phyloP scores from a whole-genome alignment of 2,329 filamentous ascomycete genomes.

The Aspergillus carbonarius region DNA sequence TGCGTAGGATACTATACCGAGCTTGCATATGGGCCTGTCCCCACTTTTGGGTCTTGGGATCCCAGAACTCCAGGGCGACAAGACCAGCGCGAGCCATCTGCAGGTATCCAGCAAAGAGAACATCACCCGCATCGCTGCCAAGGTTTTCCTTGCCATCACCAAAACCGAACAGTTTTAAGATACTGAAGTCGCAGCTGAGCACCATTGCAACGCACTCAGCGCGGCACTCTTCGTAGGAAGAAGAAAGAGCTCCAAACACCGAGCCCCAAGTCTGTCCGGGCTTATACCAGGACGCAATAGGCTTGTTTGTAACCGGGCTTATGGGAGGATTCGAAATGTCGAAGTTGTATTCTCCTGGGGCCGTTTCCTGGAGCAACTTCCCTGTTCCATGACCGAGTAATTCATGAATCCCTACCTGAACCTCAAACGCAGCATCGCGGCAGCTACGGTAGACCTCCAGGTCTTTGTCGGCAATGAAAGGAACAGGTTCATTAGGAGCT shows the following conservation, averaged over 20 bases:
- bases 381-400: conserved; percentile 86
- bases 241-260: conserved; percentile 84
- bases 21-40: conserved; percentile 91
- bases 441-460: conserved; percentile 76
- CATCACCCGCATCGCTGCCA: conserved; percentile 73
- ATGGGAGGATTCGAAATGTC: conserved; percentile 77
- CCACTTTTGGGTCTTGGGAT: conserved; percentile 87
- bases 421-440: conserved; percentile 85
- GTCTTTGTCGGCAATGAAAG: conserved; percentile 80
- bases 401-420: conserved; percentile 93
- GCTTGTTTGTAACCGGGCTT: conserved; percentile 75
- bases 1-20: conserved; percentile 76
- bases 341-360: conserved; percentile 82
- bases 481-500: conserved; percentile 86
- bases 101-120: conserved; percentile 85
- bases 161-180: conserved; percentile 88
- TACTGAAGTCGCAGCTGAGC: conserved; percentile 81
- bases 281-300: conserved; percentile 85
- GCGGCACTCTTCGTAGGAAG: conserved; percentile 90
- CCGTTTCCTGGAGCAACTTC: conserved; percentile 88
- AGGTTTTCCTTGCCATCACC: conserved; percentile 74
- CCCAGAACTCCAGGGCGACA: conserved; percentile 88
- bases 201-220: conserved; percentile 94
- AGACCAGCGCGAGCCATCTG: conserved; percentile 94
- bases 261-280: conserved; percentile 93